A percentile compares a stretch with the other conserved stretches of the same genome.
phyloP scores from a whole-genome alignment of 2,329 filamentous ascomycete genomes.

The Neonectria neomacrospora region DNA sequence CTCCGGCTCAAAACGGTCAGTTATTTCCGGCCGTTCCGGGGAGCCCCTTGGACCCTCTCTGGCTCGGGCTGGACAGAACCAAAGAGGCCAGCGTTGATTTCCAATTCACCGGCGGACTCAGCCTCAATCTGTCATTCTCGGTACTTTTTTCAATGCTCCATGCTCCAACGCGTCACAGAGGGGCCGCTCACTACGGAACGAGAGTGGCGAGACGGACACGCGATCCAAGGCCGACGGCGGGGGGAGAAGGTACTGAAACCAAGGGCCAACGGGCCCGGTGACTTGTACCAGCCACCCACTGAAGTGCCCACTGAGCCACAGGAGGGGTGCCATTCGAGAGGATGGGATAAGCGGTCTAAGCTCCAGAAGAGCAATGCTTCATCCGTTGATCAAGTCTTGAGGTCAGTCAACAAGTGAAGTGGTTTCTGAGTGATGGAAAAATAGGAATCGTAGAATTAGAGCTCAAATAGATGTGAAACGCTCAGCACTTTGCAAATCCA shows the following conservation, averaged over 20 bases:
- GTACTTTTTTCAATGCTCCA: background rate
- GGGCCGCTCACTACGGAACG: background rate
- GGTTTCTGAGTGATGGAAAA: background rate
- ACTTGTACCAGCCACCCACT: background rate
- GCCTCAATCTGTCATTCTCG: constrained; percentile 17
- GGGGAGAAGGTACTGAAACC: background rate
- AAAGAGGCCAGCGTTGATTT: constrained; percentile 7
- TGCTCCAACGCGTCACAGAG: background rate
- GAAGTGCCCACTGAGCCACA: background rate
- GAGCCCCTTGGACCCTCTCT: constrained; percentile 1
- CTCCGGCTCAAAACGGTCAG: constrained; percentile 10
- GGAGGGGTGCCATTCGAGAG: background rate
- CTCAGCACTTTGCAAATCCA: background rate
- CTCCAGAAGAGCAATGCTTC: background rate
- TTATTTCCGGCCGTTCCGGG: constrained; percentile 28
- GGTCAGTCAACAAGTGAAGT: background rate
- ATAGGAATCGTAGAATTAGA: background rate
- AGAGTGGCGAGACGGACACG: constrained; percentile 13
- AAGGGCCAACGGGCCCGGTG: background rate
- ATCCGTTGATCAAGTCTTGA: background rate
- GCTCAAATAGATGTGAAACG: no score
- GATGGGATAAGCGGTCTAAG: background rate
- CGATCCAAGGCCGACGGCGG: background rate
- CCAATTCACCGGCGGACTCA: constrained; percentile 11
- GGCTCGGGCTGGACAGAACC: background rate